These are phyloP conservation scores for Yamagishiella unicocca DNA, from an alignment of 139 green algal genomes.

Conservation along the genomic window DNA sequence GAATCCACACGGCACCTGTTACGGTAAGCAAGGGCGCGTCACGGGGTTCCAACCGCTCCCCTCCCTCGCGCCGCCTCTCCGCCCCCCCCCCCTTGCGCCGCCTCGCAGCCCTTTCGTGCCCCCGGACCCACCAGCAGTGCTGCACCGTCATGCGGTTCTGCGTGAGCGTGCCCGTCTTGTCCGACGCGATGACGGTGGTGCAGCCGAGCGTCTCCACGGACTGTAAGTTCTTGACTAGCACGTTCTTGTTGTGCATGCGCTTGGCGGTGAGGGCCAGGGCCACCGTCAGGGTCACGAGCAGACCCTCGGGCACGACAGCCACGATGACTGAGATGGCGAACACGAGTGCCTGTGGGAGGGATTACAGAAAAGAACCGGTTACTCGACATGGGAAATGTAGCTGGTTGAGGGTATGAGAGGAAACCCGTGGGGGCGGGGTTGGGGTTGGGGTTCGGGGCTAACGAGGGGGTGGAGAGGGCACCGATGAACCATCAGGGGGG, in stretches of 20 bases:
- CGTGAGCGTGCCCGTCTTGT: constrained; percentile 68
- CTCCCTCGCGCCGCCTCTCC: too few species aligned
- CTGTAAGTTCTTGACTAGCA: constrained; percentile 74
- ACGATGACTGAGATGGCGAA: constrained; percentile 62
- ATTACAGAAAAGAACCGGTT: too few species aligned
- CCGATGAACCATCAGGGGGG: neutral
- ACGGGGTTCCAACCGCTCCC: too few species aligned
- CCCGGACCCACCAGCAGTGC: constrained; percentile 59
- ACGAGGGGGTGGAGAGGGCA: neutral
- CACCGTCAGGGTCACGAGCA: constrained; percentile 61
- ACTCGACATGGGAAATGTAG: too few species aligned
- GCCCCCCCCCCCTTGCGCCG: neutral
- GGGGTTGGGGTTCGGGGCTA: too few species aligned
- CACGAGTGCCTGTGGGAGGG: constrained; percentile 44
- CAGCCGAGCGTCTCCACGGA: constrained; percentile 69
- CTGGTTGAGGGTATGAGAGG: too few species aligned
- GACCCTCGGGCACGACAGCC: constrained; percentile 62
- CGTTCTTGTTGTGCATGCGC: constrained; percentile 57
- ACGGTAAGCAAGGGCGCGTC: neutral
- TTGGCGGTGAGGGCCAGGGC: constrained; percentile 63
- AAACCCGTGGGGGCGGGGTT: too few species aligned
- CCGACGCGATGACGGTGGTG: constrained; percentile 60
- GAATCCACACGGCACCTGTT: too few species aligned
- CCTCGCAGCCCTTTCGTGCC: neutral
- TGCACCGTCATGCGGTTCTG: constrained; percentile 71